Base-by-base conservation (phyloP, 257 asterid genomes). In the Pogostemon cablin region DNA sequence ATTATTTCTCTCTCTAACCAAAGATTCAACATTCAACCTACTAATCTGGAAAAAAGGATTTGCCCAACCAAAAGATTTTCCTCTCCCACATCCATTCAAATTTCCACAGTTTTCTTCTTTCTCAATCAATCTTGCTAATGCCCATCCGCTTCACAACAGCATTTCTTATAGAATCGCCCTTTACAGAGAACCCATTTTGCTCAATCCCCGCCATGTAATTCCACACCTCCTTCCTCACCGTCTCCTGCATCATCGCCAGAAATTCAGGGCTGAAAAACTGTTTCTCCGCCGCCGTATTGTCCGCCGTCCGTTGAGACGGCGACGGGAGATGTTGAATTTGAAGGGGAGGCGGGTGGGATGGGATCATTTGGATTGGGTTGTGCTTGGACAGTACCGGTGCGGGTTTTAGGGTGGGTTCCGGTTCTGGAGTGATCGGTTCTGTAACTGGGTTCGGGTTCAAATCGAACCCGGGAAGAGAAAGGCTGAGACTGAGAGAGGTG, bases 131-230 rank as follows among this genome's bases (percentile, higher is more conserved):
- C 79, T 82, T 90, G 83, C 90, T 85, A 9, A 90, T 80, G 38
- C 93, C 93, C 63, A 90, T 86, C 47, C 95, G 78, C 83, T 88
- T 91, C 57, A 82, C 89, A 72, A 88, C 84, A 12, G 89, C 95
- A 73, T 87, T 84, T 58, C 85, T 78, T 59, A 83, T 83, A 6
- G 92, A 86, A n/a, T 86, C 96, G 0, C 69, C 74, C 68, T 65
- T 84, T 73, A 80, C 41, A 68, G 67, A 64, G 35, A 73, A 53
- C 2, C 92, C 92, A 20, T 75, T 85, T 20, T 71, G 78, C 57
- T 85, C 92, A 8, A 86, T 68, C 17, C 85, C 96, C 1, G 82
- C 79, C 95, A 90, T 85, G 81, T 81, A 90, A 65, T 67, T 90
- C 57, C 75, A 41, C 52, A 77, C 78, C 75, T 77, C 81, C 59